A percentile compares a stretch with the other conserved stretches of the same genome.
phyloP scores from a whole-genome alignment of 495 filamentous ascomycete genomes.

The Aspergillus olivimuriae region DNA sequence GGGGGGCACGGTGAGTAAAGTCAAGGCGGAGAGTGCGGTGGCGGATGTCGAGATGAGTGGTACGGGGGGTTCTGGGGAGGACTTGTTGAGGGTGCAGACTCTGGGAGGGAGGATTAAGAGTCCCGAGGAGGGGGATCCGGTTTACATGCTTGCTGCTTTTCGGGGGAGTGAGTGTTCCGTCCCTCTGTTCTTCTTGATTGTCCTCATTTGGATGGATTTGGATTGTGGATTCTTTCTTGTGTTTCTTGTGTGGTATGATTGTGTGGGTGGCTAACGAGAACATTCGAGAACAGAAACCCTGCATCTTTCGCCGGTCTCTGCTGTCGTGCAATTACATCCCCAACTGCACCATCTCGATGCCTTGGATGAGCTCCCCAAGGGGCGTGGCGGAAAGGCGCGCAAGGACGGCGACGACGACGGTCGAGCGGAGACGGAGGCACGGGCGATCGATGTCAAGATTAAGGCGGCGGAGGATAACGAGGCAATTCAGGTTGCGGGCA shows the following conservation, averaged over 20 bases:
- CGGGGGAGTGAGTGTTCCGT: slow-evolving; percentile 44
- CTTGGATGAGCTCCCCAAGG: slow-evolving; percentile 42
- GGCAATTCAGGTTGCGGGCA: slow-evolving; percentile 38
- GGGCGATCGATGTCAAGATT: slow-evolving; percentile 60
- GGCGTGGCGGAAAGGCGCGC: slow-evolving; percentile 20
- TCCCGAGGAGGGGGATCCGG: slow-evolving; percentile 50
- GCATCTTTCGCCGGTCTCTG: slow-evolving; percentile 61
- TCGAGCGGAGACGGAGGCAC: slow-evolving; percentile 44
- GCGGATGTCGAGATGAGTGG: slow-evolving; percentile 33
- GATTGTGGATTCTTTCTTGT: neutral
- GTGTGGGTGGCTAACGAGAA: slow-evolving; percentile 3
- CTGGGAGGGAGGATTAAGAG: slow-evolving; percentile 62
- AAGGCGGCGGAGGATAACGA: slow-evolving; percentile 56
- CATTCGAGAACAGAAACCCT: slow-evolving; percentile 47
- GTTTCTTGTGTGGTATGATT: neutral
- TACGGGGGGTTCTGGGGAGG: slow-evolving; percentile 29
- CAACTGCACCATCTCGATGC: slow-evolving; percentile 75
- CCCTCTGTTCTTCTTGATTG: slow-evolving; percentile 3
- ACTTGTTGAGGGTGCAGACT: slow-evolving; percentile 38
- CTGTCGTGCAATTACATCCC: slow-evolving; percentile 66
- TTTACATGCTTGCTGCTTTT: slow-evolving; percentile 70
- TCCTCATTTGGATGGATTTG: neutral
- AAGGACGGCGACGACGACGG: slow-evolving; percentile 44
- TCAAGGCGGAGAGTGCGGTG: neutral
- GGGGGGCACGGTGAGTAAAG: slow-evolving; percentile 30